Conservation (phyloP, 73 alveolate genomes). For the Tetrahymena elliotti region DNA sequence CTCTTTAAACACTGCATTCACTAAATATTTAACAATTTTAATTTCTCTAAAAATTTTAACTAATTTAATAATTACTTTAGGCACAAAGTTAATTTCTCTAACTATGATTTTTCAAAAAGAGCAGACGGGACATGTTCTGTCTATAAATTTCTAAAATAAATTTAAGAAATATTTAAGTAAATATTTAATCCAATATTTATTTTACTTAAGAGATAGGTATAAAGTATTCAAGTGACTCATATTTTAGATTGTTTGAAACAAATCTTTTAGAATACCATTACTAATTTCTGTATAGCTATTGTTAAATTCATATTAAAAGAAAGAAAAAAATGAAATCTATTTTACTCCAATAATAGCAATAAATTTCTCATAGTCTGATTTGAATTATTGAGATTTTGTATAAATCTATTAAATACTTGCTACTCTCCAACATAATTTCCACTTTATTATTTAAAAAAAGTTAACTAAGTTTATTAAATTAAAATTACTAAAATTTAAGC, state of each 20-base stretch:
- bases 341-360: neutral
- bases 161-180: too few species aligned
- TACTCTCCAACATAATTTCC: neutral
- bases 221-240: neutral
- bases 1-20: neutral
- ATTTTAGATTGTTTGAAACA: neutral
- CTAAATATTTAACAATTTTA: neutral
- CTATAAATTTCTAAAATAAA: neutral
- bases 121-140: neutral
- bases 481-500: neutral
- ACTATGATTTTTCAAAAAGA: neutral
- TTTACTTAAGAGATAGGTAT: neutral
- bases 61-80: too few species aligned
- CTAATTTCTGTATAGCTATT: neutral
- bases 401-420: neutral
- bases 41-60: too few species aligned
- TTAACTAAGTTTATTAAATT: too few species aligned
- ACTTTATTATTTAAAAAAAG: neutral
- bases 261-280: neutral
- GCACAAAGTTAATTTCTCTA: neutral
- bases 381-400: neutral
- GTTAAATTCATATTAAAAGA: neutral
- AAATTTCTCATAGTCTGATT: neutral
- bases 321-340: neutral
- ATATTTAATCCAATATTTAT: neutral